Evolutionary conservation across 768 basidiomycete species (phyloP).

Genomic region (Suillus alpinus): DNA sequence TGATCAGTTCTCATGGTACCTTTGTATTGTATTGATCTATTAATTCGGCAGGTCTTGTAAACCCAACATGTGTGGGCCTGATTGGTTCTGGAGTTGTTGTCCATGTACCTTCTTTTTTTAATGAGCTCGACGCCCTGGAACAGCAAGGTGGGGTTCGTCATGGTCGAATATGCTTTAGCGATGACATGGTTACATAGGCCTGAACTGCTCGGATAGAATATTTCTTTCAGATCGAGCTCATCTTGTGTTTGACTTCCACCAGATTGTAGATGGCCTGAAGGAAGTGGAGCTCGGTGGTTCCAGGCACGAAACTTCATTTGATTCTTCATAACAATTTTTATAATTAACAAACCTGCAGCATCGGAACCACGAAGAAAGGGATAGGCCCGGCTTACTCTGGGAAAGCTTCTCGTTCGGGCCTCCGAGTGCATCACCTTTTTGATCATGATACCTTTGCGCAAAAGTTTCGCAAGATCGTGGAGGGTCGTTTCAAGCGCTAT

Average conservation of each 20-base stretch:
- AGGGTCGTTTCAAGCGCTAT: conserved; percentile 97
- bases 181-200: conserved; percentile 47
- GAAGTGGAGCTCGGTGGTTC: conserved; percentile 95
- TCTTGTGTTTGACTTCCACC: conserved; percentile 98
- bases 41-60: conserved; percentile 67
- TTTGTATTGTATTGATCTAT: neutral
- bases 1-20: conserved; percentile 9
- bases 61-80: conserved; percentile 78
- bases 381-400: conserved; percentile 99
- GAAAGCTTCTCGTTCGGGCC: conserved; percentile 93
- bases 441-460: conserved; percentile 78
- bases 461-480: conserved; percentile 94
- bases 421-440: conserved; percentile 95
- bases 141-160: conserved; percentile 61
- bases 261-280: conserved; percentile 98
- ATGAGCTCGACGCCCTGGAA: conserved; percentile 84
- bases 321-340: neutral
- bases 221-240: conserved; percentile 96
- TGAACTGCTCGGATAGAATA: conserved; percentile 79
- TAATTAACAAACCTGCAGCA: conserved; percentile 44
- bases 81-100: conserved; percentile 97
- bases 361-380: conserved; percentile 97
- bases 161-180: neutral
- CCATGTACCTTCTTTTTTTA: conserved; percentile 92
- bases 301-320: conserved; percentile 42